Evolutionary conservation across 2,329 filamentous ascomycete species (phyloP), one percentile per base, ranked within the genome.

Genomic region (Alternaria burnsii): DNA sequence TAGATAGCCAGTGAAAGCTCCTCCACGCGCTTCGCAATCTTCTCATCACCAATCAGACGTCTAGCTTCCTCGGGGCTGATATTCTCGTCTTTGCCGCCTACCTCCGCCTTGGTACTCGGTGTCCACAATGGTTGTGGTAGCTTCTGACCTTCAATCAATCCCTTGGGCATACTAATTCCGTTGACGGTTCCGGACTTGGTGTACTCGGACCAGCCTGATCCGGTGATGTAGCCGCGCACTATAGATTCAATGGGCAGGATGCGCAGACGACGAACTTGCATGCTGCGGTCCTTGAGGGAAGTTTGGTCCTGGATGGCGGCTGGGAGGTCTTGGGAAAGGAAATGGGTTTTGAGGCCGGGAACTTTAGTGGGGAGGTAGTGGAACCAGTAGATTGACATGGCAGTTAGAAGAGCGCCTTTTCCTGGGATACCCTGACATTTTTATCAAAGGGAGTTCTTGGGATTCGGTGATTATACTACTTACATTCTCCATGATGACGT

Each of bases 181-280:
- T 97, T 92, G 16, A 97, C 90, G 1, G 92, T 96, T 53, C 91
- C 91, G 20, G 80, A 84, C 66, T 86, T 84, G 75, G 87, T 82
- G 82, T 95, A 92, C 81, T 97, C 93, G 40, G 84, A 84, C 90
- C 92, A 97, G 0, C 91, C 93, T 46, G 88, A 91, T 43, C 93
- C 93, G 6, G 93, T 93, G 75, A 97, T 88, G 82, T 97, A 97
- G 68, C 93, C 93, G 59, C 93, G 88, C n/a, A 96, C 91, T 63
- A 94, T 94, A 43, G 89, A 91, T 80, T 94, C 91, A 64, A 96
- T 84, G 24, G 91, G 91, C 60, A 96, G 87, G 65, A 95, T 87
- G 70, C 89, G 86, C 59, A 93, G 84, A 66, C 87, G 88, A 63
- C 89, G 87, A 56, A 94, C 91, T 67, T 88, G 86, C 93, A 97